Evolutionary conservation across 1,139 yeast genomes (phyloP).

Genomic region (Blastobotrys illinoisensis): DNA sequence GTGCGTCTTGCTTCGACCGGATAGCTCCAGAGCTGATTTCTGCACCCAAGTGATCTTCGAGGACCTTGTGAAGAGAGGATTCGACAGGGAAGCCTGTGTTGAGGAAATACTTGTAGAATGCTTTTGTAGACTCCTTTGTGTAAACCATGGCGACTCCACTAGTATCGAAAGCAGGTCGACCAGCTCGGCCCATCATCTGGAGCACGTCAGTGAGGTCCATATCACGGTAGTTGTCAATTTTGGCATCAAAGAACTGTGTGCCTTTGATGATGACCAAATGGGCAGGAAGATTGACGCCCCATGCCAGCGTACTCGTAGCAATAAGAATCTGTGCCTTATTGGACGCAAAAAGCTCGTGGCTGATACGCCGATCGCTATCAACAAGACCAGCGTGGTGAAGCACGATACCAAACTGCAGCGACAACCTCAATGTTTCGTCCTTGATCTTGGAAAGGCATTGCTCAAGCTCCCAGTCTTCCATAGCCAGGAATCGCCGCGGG

Average conservation of each 20-base stretch:
- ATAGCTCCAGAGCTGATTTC: conserved; percentile 90
- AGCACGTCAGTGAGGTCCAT: conserved; percentile 90
- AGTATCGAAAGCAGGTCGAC: conserved; percentile 95
- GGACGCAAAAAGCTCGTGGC: conserved; percentile 78
- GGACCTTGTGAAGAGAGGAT: conserved; percentile 84
- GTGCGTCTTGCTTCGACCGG: conserved; percentile 73
- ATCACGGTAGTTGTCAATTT: conserved; percentile 72
- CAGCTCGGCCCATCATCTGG: conserved; percentile 93
- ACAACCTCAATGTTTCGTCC: conserved; percentile 79
- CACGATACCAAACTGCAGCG: conserved; percentile 94
- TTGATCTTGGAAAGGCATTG: conserved; percentile 61
- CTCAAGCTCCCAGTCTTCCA: conserved; percentile 71
- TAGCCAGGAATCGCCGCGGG: conserved; percentile 78
- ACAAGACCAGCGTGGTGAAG: conserved; percentile 97
- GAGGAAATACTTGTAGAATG: conserved; percentile 87
- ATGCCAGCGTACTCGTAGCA: conserved; percentile 93
- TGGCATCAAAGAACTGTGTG: conserved; percentile 81
- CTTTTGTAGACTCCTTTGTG: conserved; percentile 86
- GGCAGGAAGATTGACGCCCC: conserved; percentile 97
- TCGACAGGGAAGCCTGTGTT: conserved; percentile 98
- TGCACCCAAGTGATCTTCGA: conserved; percentile 95
- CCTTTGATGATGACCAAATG: conserved; percentile 92
- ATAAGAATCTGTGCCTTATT: conserved; percentile 85
- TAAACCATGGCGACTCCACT: conserved; percentile 92
- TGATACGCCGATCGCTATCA: conserved; percentile 79